Base-by-base conservation (phyloP, 495 filamentous ascomycete species). In the Hypoxylon rickii region DNA sequence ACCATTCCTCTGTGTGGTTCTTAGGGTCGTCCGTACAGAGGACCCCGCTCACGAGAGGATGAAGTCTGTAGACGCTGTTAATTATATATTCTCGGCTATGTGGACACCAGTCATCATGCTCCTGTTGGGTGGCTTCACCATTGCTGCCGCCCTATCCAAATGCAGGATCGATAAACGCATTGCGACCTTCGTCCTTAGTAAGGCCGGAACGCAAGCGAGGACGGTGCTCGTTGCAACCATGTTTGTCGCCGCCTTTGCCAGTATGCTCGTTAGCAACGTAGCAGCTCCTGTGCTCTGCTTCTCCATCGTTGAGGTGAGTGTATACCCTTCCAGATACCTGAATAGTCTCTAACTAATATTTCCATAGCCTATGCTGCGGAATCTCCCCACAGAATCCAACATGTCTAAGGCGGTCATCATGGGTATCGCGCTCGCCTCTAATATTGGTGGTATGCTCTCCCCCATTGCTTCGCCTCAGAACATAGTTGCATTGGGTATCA, bases 41-140 rank as follows among this genome's bases (percentile, higher is more conserved):
- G 79, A 83, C 4, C 83, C 83, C 64, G 87, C 87, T 0, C 76
- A 92, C 61, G 60, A 72, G 21, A 85, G 93, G 22, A 76, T 97
- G 12, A 78, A 79, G 17, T 80, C 90, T 1, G 89, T 89, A 60
- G 79, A 82, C 19, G 91, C 94, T 3, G 87, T 91, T 0, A 79
- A 79, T 44, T 90, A 87, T 64, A 85, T 96, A 29, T 97, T 97
- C 62, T 76, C 89, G 21, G 86, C 94, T 15, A 99, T 99, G 94
- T 99, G 94, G 94, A 97, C 92, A 7, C 92, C 95, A 0, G 94
- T 97, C 24, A 99, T 99, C 58, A 97, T 97, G 95, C 82, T 99
- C 10, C 82, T 99, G 16, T 85, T 99, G 15, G 94, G 94, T 58
- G 94, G 94, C 7, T 99, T 99, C 64, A 92, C 95, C 10, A 86